phyloP scores from a whole-genome alignment of 2,329 filamentous ascomycete species.

The Exophiala phaeomuriformis region DNA sequence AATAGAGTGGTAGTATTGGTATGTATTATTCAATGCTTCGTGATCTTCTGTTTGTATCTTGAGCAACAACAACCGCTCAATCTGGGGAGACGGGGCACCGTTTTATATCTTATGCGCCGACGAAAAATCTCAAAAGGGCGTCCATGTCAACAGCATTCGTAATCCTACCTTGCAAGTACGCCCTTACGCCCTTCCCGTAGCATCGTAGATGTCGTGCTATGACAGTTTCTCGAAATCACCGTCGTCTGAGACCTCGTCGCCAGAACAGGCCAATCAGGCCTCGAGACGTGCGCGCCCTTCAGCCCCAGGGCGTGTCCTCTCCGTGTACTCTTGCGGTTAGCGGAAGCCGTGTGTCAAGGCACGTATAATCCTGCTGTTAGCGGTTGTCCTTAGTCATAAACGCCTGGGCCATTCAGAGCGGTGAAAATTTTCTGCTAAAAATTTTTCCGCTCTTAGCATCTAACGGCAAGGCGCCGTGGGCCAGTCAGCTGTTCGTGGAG shows the following conservation, averaged over 20 bases:
- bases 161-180: slow-evolving; percentile 3
- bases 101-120: slow-evolving; percentile 16
- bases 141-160: slow-evolving; percentile 1
- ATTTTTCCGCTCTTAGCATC: slow-evolving; percentile 21
- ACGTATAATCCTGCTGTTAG: slow-evolving; percentile 25
- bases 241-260: slow-evolving; percentile 4
- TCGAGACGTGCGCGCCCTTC: slow-evolving; percentile 3
- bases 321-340: slow-evolving; percentile 24
- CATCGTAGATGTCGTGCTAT: slow-evolving; percentile 2
- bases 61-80: background rate
- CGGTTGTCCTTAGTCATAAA: slow-evolving; percentile 18
- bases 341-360: slow-evolving; percentile 21
- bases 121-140: slow-evolving; percentile 6
- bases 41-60: slow-evolving; percentile 4
- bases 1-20: background rate
- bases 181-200: slow-evolving; percentile 2
- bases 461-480: slow-evolving; percentile 17
- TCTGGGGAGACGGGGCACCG: background rate
- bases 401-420: slow-evolving; percentile 12
- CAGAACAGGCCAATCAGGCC: slow-evolving; percentile 14
- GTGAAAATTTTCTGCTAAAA: slow-evolving; percentile 16
- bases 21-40: background rate
- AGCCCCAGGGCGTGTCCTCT: slow-evolving; percentile 19
- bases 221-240: slow-evolving; percentile 2
- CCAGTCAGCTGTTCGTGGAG: slow-evolving; percentile 11